phyloP scores from a whole-genome alignment of 2,329 filamentous ascomycete species.

The Arthrinium phaeospermum region DNA sequence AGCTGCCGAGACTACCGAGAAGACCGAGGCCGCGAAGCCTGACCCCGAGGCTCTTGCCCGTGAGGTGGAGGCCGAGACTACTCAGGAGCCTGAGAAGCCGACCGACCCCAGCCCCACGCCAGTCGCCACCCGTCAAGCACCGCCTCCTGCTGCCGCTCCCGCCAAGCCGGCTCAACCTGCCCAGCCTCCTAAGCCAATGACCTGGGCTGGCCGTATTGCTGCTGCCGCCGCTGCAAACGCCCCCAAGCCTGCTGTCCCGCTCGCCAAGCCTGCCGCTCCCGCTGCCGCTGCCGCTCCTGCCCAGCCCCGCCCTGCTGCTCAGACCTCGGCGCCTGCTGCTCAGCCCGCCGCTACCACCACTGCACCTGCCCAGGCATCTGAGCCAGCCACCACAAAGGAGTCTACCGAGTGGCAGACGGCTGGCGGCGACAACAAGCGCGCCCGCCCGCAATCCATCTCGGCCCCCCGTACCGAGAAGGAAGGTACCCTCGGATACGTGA shows the following conservation, averaged over 20 bases:
- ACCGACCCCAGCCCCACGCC: conserved; percentile 65
- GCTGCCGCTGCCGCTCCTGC: conserved; percentile 52
- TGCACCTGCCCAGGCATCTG: conserved; percentile 37
- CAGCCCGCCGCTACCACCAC: conserved; percentile 52
- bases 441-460: conserved; percentile 71
- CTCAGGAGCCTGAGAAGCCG: conserved; percentile 68
- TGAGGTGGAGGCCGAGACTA: conserved; percentile 61
- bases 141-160: conserved; percentile 47
- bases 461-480: conserved; percentile 71
- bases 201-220: conserved; percentile 74
- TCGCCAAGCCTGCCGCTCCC: conserved; percentile 63
- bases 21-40: conserved; percentile 35
- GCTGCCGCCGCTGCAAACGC: conserved; percentile 66
- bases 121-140: conserved; percentile 53
- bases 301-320: conserved; percentile 44
- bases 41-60: conserved; percentile 57
- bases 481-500: conserved; percentile 85
- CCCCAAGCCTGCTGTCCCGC: conserved; percentile 56
- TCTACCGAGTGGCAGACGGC: conserved; percentile 87
- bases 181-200: conserved; percentile 66
- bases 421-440: conserved; percentile 81
- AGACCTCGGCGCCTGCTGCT: conserved; percentile 47
- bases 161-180: conserved; percentile 55
- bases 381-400: conserved; percentile 56
- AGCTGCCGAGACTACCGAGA: conserved; percentile 27